These are phyloP conservation scores for Xylaria sp. DNA, from an alignment of 2,329 filamentous ascomycete genomes.

Conservation along the genomic window DNA sequence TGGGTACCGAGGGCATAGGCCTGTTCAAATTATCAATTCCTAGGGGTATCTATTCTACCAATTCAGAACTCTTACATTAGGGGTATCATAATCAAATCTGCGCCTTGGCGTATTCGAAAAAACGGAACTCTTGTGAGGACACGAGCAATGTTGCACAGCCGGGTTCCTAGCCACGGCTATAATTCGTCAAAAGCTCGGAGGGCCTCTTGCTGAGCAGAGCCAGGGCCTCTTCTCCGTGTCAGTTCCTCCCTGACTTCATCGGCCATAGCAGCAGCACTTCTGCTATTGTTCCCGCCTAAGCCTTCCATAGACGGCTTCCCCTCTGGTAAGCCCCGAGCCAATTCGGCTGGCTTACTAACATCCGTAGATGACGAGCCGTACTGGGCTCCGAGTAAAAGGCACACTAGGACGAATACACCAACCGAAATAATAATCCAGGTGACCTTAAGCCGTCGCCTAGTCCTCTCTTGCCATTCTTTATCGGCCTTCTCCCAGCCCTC, in stretches of 20 bases:
- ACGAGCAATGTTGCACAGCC: not conserved
- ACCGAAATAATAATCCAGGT: slow-evolving; percentile 69
- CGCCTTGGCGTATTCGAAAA: not conserved
- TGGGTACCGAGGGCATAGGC: not conserved
- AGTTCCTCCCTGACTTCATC: slow-evolving; percentile 47
- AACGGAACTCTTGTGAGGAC: slow-evolving; percentile 1
- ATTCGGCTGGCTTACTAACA: slow-evolving; percentile 27
- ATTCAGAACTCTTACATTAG: not conserved
- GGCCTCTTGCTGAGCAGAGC: slow-evolving; percentile 40
- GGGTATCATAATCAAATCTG: slow-evolving; percentile 17
- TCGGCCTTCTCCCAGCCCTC: slow-evolving; percentile 75
- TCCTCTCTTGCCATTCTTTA: slow-evolving; percentile 73
- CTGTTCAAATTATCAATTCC: slow-evolving; percentile 16
- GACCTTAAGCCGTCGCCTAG: slow-evolving; percentile 68
- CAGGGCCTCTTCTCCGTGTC: slow-evolving; percentile 39
- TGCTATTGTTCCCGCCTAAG: slow-evolving; percentile 38
- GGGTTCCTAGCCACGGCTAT: slow-evolving; percentile 32
- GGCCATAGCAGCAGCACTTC: slow-evolving; percentile 39
- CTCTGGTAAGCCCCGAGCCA: slow-evolving; percentile 24
- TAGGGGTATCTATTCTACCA: slow-evolving; percentile 25
- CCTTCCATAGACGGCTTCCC: slow-evolving; percentile 27
- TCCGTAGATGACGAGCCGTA: slow-evolving; percentile 44
- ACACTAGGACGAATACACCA: slow-evolving; percentile 58
- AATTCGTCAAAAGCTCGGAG: slow-evolving; percentile 50
- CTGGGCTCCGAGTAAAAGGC: slow-evolving; percentile 54